Base-by-base conservation (phyloP, 805 yeast genomes). In the Kuraishia piskuri region DNA sequence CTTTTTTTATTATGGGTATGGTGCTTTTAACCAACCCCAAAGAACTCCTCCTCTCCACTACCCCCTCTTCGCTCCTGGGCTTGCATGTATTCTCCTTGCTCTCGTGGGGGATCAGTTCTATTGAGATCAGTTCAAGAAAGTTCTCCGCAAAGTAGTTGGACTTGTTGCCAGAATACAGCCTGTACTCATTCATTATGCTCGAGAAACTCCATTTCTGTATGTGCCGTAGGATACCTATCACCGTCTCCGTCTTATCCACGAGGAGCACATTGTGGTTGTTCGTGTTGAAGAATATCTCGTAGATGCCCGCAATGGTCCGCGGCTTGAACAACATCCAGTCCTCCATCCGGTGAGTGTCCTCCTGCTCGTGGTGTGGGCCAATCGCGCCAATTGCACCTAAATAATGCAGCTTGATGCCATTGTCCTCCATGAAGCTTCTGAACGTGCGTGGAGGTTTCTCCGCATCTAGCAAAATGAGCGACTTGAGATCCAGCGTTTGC, bases 201-300 rank as follows among this genome's bases (percentile, higher is more conserved):
- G 91, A 82, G 63, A 86, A 86, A 60, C 83, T 85, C 98, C 97
- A 92, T 68, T 86, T 86, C 67, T 89, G 94, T 45, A 91, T 74
- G 64, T 86, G 84, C 51, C 99, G 74, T 36, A 94, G 69, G 2
- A 91, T 73, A 0, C 97, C 97, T 10, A 90, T 80, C 20, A 91
- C 75, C 12, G 94, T 81, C 55, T 86, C 84, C 6, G 91, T 84
- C 44, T 86, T 79, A 63, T 94, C 98, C 22, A 94, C 82, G 14
- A 92, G 66, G 48, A 92, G 70, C 4, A 88, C 65, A 52, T 90
- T 90, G 61, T 86, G 83, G 37, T 70, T 72, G 23, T 77, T 71
- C 31, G 63, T 68, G 63, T 92, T 83, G 46, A 92, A 70, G 6
- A 89, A 63, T 19, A 83, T 70, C 54, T 83, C 83, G 55, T 94